Evolutionary conservation across 805 yeast genomes (phyloP).

Genomic region (Zygoascus ofunaensis): DNA sequence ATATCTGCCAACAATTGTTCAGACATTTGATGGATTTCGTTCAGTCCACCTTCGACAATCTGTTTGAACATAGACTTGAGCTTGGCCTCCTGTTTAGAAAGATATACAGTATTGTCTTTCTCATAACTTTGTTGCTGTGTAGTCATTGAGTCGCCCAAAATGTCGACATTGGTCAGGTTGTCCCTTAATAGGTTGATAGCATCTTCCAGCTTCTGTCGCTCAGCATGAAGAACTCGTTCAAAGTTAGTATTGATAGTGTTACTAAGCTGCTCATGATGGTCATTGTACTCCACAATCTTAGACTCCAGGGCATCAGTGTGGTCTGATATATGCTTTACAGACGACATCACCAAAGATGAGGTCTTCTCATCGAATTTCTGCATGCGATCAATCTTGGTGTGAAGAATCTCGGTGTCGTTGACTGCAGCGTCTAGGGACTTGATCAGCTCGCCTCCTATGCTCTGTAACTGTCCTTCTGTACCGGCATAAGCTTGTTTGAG

Average conservation of each 20-base stretch:
- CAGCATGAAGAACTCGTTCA: slow-evolving; percentile 1
- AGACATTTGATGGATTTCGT: neutral
- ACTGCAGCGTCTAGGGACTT: slow-evolving; percentile 17
- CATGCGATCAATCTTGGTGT: slow-evolving; percentile 14
- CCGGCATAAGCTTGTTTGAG: slow-evolving; percentile 23
- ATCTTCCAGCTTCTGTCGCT: slow-evolving; percentile 7
- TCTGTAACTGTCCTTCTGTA: slow-evolving; percentile 23
- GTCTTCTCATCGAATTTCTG: slow-evolving; percentile 7
- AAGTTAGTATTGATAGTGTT: neutral
- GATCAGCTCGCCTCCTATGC: slow-evolving; percentile 20
- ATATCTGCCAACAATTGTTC: neutral
- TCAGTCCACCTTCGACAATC: neutral
- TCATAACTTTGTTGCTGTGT: neutral
- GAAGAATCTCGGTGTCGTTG: slow-evolving; percentile 15
- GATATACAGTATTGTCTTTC: neutral
- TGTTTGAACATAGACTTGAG: neutral
- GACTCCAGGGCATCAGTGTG: neutral
- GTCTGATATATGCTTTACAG: neutral
- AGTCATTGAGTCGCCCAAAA: slow-evolving; percentile 3
- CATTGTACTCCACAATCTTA: neutral
- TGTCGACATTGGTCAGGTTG: slow-evolving; percentile 7
- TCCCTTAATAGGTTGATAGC: slow-evolving; percentile 7
- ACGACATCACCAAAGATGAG: slow-evolving; percentile 3
- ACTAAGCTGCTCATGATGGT: slow-evolving; percentile 6
- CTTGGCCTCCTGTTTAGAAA: neutral